phyloP scores from a whole-genome alignment of 2,329 filamentous ascomycete species.

The Clonostachys sp. region DNA sequence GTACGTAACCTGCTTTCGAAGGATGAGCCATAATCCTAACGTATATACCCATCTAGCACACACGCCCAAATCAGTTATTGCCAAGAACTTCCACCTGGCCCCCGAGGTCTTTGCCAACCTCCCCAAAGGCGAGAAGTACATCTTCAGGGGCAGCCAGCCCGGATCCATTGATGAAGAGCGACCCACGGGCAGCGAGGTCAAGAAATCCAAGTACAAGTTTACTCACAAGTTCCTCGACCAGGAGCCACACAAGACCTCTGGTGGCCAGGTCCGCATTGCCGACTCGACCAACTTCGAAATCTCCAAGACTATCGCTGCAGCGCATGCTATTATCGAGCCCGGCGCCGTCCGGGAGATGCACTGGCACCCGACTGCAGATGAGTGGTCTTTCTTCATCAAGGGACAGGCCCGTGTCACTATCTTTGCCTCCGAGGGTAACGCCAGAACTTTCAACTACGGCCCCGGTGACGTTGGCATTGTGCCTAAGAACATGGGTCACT shows the following conservation, averaged over 20 bases:
- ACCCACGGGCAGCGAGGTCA: conserved; percentile 55
- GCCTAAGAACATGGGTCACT: conserved; percentile 73
- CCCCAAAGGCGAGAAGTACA: conserved; percentile 67
- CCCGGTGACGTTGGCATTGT: conserved; percentile 76
- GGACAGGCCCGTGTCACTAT: conserved; percentile 71
- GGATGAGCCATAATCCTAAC: no score
- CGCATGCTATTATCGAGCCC: conserved; percentile 66
- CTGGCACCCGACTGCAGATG: conserved; percentile 76
- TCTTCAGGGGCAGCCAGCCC: conserved; percentile 66
- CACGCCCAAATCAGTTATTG: conserved; percentile 66
- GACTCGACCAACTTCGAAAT: conserved; percentile 74
- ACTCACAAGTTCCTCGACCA: conserved; percentile 70
- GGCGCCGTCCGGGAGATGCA: conserved; percentile 75
- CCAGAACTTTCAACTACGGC: conserved; percentile 71
- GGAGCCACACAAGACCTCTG: conserved; percentile 59
- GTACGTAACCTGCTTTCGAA: conserved; percentile 23
- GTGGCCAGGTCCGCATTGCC: conserved; percentile 68
- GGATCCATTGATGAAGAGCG: conserved; percentile 61
- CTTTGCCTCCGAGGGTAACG: conserved; percentile 64
- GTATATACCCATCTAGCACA: conserved; percentile 37
- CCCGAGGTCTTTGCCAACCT: conserved; percentile 67
- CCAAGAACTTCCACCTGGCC: conserved; percentile 71
- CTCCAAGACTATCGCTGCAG: conserved; percentile 68
- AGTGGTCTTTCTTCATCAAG: conserved; percentile 76
- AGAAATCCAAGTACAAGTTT: conserved; percentile 64